Base-by-base conservation (phyloP, 148 eudicot genomes). In the Nyssa sinensis region DNA sequence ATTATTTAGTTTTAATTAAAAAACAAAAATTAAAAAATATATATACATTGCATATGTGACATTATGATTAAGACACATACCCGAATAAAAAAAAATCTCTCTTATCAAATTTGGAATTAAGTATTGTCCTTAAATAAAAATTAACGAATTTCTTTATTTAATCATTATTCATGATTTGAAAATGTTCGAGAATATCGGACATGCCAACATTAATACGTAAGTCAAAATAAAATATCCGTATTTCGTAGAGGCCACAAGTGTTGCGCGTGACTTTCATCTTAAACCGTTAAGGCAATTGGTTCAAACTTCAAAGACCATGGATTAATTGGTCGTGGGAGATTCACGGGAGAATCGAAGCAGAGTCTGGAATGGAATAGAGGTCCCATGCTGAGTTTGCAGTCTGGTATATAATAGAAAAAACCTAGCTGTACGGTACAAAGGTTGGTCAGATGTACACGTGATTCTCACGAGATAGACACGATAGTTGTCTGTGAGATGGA, bases 381-480 rank as follows among this genome's bases (percentile, higher is more conserved):
- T 37, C 68, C 75, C 75, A 63, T 73, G 68, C 64, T 41, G 68
- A 63, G 29, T 60, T 73, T 73, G 31, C 60, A 28, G 5, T 63
- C 13, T 63, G 11, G 41, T 37, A 53, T 16, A 53, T 4, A 44
- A 44, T 44, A n/a, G 31, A 64, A 17, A 64, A 64, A 1, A 17
- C 67, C 67, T 2, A 29, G 24, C 67, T 64, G 25, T 21, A 64
- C 9, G 59, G 67, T 64, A 64, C 25, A 64, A 64, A 63, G n/a
- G n/a, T 5, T 8, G 35, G 21, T 13, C 19, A 30, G 7, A 39
- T 4, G 68, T 4, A 35, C 68, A 65, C 68, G 27, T 65, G 68
- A 65, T 21, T 1, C 3, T 9, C 68, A 34, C 68, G 17, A 19
- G 68, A 3, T 9, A 64, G 8, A 9, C 49, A 65, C n/a, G 49